phyloP scores from a whole-genome alignment of 1,284 basidiomycete species.

The Sanghuangporus weigelae region DNA sequence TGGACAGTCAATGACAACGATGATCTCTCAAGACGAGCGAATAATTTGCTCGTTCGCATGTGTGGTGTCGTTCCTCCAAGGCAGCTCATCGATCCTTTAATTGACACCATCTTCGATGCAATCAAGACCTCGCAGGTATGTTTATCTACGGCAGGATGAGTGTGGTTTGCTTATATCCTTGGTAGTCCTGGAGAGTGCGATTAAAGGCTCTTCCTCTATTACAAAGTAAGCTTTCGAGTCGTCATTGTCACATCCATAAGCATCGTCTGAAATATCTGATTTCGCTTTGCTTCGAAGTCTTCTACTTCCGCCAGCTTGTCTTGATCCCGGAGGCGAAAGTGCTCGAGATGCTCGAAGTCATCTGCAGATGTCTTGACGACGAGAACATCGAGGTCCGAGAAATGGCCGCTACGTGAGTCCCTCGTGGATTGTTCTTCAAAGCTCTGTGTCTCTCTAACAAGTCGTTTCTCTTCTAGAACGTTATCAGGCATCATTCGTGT shows the following conservation, averaged over 20 bases:
- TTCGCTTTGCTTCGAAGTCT: conserved; percentile 38
- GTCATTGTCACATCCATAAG: not conserved
- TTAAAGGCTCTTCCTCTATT: conserved; percentile 70
- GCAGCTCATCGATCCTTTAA: conserved; percentile 49
- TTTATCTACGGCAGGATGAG: conserved; percentile 14
- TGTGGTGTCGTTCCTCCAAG: conserved; percentile 66
- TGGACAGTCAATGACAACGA: conserved; percentile 62
- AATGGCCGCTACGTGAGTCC: conserved; percentile 65
- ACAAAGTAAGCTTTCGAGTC: conserved; percentile 44
- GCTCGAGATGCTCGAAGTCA: conserved; percentile 63
- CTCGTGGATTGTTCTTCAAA: not conserved
- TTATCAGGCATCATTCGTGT: conserved; percentile 77
- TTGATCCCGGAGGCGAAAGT: conserved; percentile 58
- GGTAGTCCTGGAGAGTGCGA: conserved; percentile 67
- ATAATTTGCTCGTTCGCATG: conserved; percentile 62
- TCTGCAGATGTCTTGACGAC: conserved; percentile 68
- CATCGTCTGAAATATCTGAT: conserved; percentile 3
- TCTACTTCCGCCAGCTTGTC: conserved; percentile 70
- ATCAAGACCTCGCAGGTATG: conserved; percentile 61
- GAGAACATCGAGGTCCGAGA: conserved; percentile 72
- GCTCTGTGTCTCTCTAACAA: not conserved
- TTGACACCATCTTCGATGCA: conserved; percentile 61
- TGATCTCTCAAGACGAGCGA: conserved; percentile 56
- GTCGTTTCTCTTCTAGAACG: conserved; percentile 40
- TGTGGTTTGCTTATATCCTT: conserved; percentile 2